Conservation (phyloP, 2,329 filamentous ascomycete species). For the Aspergillus fructus region DNA sequence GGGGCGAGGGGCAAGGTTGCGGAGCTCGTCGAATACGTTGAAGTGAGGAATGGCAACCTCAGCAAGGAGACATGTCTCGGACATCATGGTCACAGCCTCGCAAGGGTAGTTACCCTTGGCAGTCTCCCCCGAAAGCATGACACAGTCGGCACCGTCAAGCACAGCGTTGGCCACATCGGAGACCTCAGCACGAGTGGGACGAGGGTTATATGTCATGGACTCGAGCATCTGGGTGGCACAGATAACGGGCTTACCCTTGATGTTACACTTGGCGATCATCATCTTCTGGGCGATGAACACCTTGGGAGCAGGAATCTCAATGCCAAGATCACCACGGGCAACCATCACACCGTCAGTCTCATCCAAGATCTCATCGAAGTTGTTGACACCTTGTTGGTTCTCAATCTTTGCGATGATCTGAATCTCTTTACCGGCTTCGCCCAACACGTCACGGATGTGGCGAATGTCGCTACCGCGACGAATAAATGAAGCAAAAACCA, state of each 20-base stretch:
- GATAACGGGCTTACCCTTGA: constrained; percentile 97
- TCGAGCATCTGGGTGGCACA: constrained; percentile 99
- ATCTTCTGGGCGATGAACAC: constrained; percentile 99
- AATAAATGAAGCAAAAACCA: constrained; percentile 99
- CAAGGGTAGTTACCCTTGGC: constrained; percentile 95
- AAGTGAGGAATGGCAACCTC: constrained; percentile 98
- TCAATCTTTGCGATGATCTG: constrained; percentile 99
- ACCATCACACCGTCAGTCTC: constrained; percentile 99
- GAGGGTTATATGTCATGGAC: constrained; percentile 99
- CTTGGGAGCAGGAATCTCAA: constrained; percentile 97
- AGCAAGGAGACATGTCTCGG: constrained; percentile 92
- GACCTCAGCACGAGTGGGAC: constrained; percentile 96
- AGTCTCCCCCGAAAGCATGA: constrained; percentile 99
- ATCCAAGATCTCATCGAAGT: constrained; percentile 94
- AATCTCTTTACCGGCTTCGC: constrained; percentile 89
- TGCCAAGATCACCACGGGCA: constrained; percentile 95
- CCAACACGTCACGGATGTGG: constrained; percentile 87
- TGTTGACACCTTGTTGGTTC: constrained; percentile 99
- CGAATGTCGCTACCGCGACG: constrained; percentile 89
- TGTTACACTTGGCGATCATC: constrained; percentile 99
- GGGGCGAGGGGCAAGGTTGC: constrained; percentile 76
- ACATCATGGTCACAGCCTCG: constrained; percentile 96
- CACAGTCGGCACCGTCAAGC: constrained; percentile 95
- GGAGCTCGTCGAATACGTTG: constrained; percentile 93
- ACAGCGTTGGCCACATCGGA: constrained; percentile 98